Evolutionary conservation across 2,329 filamentous ascomycete species (phyloP), one percentile per base, ranked within the genome.

Genomic region (Fusarium ramigenum): DNA sequence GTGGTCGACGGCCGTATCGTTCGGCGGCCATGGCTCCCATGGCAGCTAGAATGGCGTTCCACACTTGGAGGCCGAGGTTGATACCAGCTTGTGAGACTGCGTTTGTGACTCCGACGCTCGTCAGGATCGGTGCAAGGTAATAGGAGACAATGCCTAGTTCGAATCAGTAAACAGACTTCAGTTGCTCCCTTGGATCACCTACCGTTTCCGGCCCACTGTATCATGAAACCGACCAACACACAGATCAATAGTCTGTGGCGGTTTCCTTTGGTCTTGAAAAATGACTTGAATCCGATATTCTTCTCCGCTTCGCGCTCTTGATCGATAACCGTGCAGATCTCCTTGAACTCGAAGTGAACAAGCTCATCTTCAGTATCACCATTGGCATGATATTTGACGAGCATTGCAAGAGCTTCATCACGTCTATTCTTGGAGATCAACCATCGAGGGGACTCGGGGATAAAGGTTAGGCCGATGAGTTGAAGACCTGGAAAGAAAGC

Each of bases 341-440:
- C 86, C 11, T 81, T 79, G 63, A 83, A 86, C 66, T 89, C 86
- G 63, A 85, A 84, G 53, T 85, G 82, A 7, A 89, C 87, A 16
- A 83, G 81, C 4, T 81, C 73, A 63, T 86, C 82, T 32, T 82
- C 75, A 18, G 64, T 67, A 65, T 87, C 81, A 21, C 85, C 86
- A 42, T 86, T 84, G 30, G 83, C 87, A 57, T 89, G 88, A 54
- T 86, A 86, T 50, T 86, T 84, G 16, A 59, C 66, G 9, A 90
- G 82, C 4, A 87, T 84, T 1, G 78, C 65, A 14, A 86, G 78
- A 10, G 87, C 88, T 68, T 88, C 85, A 4, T 87, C 85, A 63
- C 68, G 61, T 16, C 70, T 66, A 23, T 77, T 77, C 21, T 77
- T 70, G 32, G 74, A 73, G 30, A 79, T 73, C 9, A 79, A 61